These are phyloP conservation scores for Talaromyces sp. DNA, from an alignment of 2,329 filamentous ascomycete species.

Conservation along the genomic window DNA sequence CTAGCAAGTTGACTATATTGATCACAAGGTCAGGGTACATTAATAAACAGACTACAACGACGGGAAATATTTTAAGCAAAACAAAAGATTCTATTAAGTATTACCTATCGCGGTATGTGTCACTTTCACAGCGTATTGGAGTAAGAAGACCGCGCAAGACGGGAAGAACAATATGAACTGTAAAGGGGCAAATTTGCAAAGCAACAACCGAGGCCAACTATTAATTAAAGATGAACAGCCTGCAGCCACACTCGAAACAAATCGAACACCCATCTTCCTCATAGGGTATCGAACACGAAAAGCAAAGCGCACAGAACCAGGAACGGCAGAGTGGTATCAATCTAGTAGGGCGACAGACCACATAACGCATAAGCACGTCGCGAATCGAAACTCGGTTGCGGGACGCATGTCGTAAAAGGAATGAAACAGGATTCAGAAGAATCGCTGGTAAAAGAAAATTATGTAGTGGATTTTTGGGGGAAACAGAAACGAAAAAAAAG, in stretches of 20 bases:
- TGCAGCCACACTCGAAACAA: constrained; percentile 19
- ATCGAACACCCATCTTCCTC: constrained; percentile 32
- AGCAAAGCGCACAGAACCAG: constrained; percentile 29
- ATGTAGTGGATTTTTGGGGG: constrained; percentile 19
- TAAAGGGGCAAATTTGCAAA: constrained; percentile 27
- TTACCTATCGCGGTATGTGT: constrained; percentile 39
- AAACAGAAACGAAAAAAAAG: constrained; percentile 13
- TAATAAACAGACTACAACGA: too few relatives aligned
- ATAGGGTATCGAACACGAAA: constrained; percentile 39
- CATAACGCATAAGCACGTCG: constrained; percentile 36
- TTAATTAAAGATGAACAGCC: constrained; percentile 10
- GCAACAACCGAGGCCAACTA: constrained; percentile 17
- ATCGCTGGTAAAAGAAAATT: constrained; percentile 17
- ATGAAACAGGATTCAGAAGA: constrained; percentile 27
- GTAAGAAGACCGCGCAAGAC: constrained; percentile 19
- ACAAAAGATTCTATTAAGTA: constrained; percentile 40
- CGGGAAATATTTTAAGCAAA: constrained; percentile 14
- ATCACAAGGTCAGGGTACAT: too few relatives aligned
- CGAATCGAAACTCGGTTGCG: constrained; percentile 33
- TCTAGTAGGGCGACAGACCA: constrained; percentile 31
- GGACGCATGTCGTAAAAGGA: constrained; percentile 39
- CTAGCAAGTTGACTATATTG: too few relatives aligned
- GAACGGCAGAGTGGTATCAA: constrained; percentile 33
- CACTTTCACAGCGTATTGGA: constrained; percentile 24
- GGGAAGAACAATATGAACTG: constrained; percentile 29